phyloP scores from a whole-genome alignment of 2,329 filamentous ascomycete genomes.

The Sporothrix euskadiensis region DNA sequence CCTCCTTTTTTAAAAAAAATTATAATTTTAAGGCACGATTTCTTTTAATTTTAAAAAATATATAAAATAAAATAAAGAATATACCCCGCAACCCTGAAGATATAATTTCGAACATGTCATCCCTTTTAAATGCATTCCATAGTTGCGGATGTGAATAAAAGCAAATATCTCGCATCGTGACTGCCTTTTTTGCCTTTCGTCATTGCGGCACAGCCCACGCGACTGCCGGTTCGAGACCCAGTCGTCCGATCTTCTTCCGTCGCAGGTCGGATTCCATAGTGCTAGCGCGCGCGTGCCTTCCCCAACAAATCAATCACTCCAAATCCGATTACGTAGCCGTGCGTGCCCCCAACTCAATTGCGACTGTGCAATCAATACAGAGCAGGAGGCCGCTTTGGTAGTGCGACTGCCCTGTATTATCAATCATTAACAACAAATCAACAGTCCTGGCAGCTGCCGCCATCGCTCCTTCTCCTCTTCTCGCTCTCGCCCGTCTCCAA shows the following conservation, averaged over 20 bases:
- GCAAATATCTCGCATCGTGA: background rate
- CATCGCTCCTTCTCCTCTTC: background rate
- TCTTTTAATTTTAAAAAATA: background rate
- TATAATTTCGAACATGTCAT: background rate
- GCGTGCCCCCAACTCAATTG: background rate
- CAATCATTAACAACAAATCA: no score
- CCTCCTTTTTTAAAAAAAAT: background rate
- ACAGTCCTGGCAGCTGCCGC: background rate
- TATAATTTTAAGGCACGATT: background rate
- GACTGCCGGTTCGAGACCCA: slow-evolving; percentile 14
- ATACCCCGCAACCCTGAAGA: background rate
- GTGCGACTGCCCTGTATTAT: no score
- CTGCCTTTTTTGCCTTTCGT: background rate
- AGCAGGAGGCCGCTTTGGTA: background rate
- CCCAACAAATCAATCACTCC: background rate
- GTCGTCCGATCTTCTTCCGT: background rate
- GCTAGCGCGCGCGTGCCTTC: background rate
- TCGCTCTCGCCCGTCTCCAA: background rate
- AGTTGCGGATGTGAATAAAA: background rate
- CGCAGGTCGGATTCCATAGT: background rate
- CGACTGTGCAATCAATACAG: slow-evolving; percentile 1
- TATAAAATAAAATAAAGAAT: background rate
- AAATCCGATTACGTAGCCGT: background rate
- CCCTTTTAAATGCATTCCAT: background rate
- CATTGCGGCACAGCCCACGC: slow-evolving; percentile 4